Percentiles rank a stretch among this genome's conserved stretches.
These are phyloP conservation scores for Diplocarpon rosae DNA, from an alignment of 2,329 filamentous ascomycete species.

Conservation along the genomic window DNA sequence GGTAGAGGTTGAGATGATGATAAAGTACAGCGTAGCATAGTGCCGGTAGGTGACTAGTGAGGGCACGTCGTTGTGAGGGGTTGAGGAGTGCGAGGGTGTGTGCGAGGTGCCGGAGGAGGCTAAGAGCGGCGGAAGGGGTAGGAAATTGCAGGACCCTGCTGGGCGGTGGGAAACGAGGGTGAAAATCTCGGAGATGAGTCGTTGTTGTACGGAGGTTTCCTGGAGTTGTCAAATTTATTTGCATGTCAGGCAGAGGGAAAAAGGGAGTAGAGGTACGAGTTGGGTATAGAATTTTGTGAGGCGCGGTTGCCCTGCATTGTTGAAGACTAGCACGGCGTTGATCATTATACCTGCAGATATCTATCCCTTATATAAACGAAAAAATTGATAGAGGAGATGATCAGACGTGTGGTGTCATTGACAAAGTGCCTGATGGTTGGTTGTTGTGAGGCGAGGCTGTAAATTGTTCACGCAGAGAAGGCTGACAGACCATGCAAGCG, in stretches of 20 bases:
- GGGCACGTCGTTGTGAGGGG: constrained; percentile 72
- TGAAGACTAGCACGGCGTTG: constrained; percentile 97
- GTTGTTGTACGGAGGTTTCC: constrained; percentile 96
- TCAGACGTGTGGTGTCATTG: background rate
- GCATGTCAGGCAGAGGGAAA: background rate
- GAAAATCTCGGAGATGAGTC: constrained; percentile 95
- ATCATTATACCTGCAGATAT: constrained; percentile 53
- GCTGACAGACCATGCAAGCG: constrained; percentile 4
- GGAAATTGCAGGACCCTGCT: constrained; percentile 90
- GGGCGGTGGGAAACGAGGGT: constrained; percentile 87
- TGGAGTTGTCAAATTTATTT: constrained; percentile 30
- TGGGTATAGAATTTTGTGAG: constrained; percentile 99
- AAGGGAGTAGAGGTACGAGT: constrained; percentile 45
- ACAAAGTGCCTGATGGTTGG: background rate
- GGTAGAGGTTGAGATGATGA: constrained; percentile 91
- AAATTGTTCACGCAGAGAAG: background rate
- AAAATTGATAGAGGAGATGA: background rate
- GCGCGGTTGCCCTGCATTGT: constrained; percentile 91
- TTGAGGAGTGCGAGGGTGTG: constrained; percentile 47
- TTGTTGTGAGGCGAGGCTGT: background rate
- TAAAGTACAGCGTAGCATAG: constrained; percentile 98
- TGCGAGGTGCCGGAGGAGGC: constrained; percentile 57
- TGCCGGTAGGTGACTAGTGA: constrained; percentile 95
- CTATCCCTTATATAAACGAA: background rate
- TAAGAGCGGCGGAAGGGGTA: constrained; percentile 63